Evolutionary conservation across 1,139 yeast species (phyloP), one percentile per base, ranked within the genome.

Genomic region (Torulaspora pretoriensis): DNA sequence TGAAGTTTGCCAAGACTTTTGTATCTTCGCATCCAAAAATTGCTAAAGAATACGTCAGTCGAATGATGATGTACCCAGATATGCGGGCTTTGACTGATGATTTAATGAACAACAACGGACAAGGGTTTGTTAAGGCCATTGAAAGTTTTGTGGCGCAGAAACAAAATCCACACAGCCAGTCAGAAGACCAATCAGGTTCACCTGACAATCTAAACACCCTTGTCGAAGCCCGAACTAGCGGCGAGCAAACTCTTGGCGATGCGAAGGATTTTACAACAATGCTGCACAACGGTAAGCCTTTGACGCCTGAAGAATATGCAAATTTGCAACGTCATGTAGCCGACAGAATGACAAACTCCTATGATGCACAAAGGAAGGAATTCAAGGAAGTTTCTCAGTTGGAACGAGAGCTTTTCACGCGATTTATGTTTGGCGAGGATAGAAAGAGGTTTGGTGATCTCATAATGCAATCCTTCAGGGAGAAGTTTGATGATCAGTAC

Each of bases 1-100:
- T 60, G 42, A 47, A 54, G 28, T 63, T 63, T 42, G 60, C 66
- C 2, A 55, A 60, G 42, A 60, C 61, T 22, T 61, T 58, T 37
- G 57, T 63, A 8, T 61, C 67, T 4, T 59, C 66, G 1, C 64
- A 62, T 39, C 65, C 64, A 19, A 60, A 59, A 29, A 55, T 63
- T 29, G 65, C 67, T 2, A 52, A 61, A 40, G 66, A 62, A 42
- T 63, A 60, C 40, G 64, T 63, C 2, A 54, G 56, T 24, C 56
- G 58, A 44, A 53, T 63, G 52, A 51, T 60, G 55, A 49, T 50
- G 53, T 62, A 60, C 42, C 68, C 68, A 12, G 61, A 58, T 35
- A 61, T 63, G 60, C 51, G 58, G 36, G 56, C 59, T 10, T 36
- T 63, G 12, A 62, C 68, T 3, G 63, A 61, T 45, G 63, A 61